Conservation (phyloP, 2,329 filamentous ascomycete genomes). For the Stylonectria norvegica region DNA sequence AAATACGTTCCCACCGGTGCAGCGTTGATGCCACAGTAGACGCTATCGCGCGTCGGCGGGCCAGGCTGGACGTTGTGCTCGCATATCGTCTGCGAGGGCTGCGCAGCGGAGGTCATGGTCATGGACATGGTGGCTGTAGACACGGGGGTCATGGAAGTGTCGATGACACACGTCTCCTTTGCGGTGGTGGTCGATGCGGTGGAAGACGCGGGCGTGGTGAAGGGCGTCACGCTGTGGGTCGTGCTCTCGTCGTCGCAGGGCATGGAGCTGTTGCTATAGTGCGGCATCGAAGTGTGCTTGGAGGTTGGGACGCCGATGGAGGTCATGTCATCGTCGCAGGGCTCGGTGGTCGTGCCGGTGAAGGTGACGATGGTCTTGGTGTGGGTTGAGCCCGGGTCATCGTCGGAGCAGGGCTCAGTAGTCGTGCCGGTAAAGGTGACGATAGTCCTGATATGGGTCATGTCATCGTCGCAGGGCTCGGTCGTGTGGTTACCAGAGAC, state of each 20-base stretch:
- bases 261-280: background rate
- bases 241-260: constrained; percentile 8
- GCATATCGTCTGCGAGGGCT: constrained; percentile 32
- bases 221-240: constrained; percentile 8
- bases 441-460: background rate
- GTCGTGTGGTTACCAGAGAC: background rate
- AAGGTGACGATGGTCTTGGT: background rate
- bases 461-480: background rate
- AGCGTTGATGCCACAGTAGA: constrained; percentile 40
- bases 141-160: constrained; percentile 33
- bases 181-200: constrained; percentile 2
- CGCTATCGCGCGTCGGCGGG: constrained; percentile 24
- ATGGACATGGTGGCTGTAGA: constrained; percentile 23
- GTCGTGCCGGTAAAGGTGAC: background rate
- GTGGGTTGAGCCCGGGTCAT: too few relatives aligned
- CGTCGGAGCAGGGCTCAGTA: background rate
- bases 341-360: background rate
- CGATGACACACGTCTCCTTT: constrained; percentile 29
- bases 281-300: constrained; percentile 7
- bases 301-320: constrained; percentile 9
- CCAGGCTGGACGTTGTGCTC: constrained; percentile 29
- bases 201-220: constrained; percentile 4
- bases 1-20: constrained; percentile 35
- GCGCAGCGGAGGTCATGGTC: constrained; percentile 21
- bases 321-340: background rate